Evolutionary conservation across 2,329 filamentous ascomycete species (phyloP).

Genomic region (Tolypocladium pustulatum): DNA sequence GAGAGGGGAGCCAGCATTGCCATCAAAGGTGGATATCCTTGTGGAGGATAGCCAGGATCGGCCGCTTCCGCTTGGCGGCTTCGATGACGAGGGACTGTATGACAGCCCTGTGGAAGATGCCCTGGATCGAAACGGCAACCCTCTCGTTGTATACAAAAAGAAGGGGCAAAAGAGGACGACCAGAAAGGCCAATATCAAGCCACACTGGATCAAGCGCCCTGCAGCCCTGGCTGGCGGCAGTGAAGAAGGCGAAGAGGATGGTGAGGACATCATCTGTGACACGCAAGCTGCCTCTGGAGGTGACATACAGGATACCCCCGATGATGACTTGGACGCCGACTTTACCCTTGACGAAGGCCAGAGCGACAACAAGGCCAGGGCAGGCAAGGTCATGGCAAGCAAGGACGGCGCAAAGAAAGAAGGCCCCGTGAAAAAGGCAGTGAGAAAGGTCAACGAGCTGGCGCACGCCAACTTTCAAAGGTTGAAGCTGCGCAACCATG

Average conservation of each 20-base stretch:
- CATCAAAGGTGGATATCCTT: conserved; percentile 23
- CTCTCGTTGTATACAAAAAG: conserved; percentile 64
- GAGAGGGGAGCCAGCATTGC: conserved; percentile 22
- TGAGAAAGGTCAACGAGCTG: conserved; percentile 51
- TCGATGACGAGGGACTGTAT: conserved; percentile 51
- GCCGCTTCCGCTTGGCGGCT: conserved; percentile 44
- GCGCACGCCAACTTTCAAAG: conserved; percentile 58
- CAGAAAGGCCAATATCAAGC: conserved; percentile 53
- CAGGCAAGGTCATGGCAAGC: conserved; percentile 5
- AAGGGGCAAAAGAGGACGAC: conserved; percentile 76
- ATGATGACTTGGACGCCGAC: conserved; percentile 2
- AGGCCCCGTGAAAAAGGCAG: conserved; percentile 38
- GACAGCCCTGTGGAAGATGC: conserved; percentile 45
- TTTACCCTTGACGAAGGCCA: not conserved
- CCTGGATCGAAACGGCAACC: conserved; percentile 45
- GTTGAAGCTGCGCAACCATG: conserved; percentile 51
- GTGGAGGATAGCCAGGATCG: conserved; percentile 32
- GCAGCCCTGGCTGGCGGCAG: conserved; percentile 17
- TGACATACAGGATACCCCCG: conserved; percentile 7
- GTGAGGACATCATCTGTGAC: conserved; percentile 22
- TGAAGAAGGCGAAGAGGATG: conserved; percentile 14
- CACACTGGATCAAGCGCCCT: conserved; percentile 38
- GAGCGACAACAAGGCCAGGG: not conserved
- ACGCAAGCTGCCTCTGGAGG: conserved; percentile 12
- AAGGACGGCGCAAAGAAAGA: conserved; percentile 24